A percentile compares a stretch with the other conserved stretches of the same genome.
Conservation (phyloP, 148 eudicot genomes). For the Fallopia convolvulus region DNA sequence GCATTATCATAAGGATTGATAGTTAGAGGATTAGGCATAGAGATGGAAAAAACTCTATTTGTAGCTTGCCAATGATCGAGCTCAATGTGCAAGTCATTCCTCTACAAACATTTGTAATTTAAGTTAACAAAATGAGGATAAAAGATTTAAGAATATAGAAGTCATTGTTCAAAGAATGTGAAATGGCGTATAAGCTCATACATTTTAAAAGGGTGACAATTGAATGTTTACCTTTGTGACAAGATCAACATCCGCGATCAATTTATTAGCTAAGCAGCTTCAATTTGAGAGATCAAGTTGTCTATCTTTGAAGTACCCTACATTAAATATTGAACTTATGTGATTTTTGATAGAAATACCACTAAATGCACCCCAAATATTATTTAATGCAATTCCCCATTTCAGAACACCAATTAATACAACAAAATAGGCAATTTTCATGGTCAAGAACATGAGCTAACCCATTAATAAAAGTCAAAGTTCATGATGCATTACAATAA, state of each 20-base stretch:
- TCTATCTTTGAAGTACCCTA: conserved; percentile 35
- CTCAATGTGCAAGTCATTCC: conserved; percentile 49
- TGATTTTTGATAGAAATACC: neutral
- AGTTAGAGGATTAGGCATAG: conserved; percentile 16
- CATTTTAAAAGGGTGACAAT: neutral
- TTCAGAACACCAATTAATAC: neutral
- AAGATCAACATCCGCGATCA: conserved; percentile 57
- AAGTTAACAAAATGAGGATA: neutral
- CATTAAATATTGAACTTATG: neutral
- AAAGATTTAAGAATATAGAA: neutral
- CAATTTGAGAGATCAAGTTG: conserved; percentile 37
- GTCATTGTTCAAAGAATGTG: neutral
- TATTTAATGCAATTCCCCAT: neutral
- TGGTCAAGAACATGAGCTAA: neutral
- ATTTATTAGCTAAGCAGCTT: conserved; percentile 48
- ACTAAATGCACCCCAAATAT: neutral
- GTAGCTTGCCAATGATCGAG: conserved; percentile 31
- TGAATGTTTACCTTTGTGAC: conserved; percentile 58
- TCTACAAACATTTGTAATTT: conserved; percentile 20
- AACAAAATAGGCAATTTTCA: neutral
- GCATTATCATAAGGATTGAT: conserved; percentile 12
- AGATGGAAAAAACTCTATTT: conserved; percentile 17
- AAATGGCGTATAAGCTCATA: no score
- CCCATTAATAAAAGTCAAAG: neutral
- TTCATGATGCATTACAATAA: neutral